These are phyloP conservation scores for Chenopodium album DNA, from an alignment of 148 eudicot species.

Conservation along the genomic window DNA sequence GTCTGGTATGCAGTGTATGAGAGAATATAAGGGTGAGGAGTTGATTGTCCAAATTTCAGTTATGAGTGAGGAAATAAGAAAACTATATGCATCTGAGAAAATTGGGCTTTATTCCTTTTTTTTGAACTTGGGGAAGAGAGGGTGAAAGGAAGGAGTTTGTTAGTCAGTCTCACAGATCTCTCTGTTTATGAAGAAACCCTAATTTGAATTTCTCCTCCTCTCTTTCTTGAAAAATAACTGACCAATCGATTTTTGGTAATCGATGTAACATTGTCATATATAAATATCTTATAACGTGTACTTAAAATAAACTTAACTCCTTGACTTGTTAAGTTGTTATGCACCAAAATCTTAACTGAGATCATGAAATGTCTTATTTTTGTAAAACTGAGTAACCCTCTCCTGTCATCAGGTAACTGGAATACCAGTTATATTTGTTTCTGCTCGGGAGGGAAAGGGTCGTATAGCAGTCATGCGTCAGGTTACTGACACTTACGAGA, in stretches of 20 bases:
- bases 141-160: background rate
- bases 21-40: background rate
- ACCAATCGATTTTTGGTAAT: background rate
- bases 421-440: conserved; percentile 85
- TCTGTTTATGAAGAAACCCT: background rate
- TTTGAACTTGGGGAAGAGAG: background rate
- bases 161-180: background rate
- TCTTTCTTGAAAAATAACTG: background rate
- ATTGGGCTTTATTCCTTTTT: background rate
- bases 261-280: background rate
- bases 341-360: background rate
- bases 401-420: conserved; percentile 65
- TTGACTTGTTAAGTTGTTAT: background rate
- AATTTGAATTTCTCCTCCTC: background rate
- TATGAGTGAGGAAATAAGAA: background rate
- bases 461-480: conserved; percentile 67
- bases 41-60: background rate
- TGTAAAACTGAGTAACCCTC: background rate
- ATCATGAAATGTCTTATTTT: background rate
- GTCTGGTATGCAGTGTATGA: background rate
- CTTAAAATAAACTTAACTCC: background rate
- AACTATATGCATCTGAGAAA: background rate
- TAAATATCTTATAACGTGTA: background rate
- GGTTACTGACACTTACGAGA: conserved; percentile 76
- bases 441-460: conserved; percentile 86